Percentiles rank a stretch among this genome's conserved stretches.
Evolutionary conservation across 2,329 filamentous ascomycete genomes (phyloP).

Genomic region (Phialophora verrucosa): DNA sequence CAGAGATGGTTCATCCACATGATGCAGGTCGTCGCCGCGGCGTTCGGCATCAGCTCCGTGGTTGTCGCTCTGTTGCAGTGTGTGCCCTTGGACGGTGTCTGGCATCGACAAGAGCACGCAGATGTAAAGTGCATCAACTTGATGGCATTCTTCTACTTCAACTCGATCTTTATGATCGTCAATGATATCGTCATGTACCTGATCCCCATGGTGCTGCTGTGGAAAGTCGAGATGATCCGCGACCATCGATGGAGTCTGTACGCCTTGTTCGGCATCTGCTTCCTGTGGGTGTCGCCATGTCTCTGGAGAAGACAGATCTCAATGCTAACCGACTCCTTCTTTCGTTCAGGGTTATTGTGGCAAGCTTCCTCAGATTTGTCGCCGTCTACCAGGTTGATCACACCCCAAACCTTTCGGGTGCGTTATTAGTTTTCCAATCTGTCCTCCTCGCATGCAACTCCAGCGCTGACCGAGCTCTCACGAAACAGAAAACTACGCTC

Average conservation of each 20-base stretch:
- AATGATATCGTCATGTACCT: slow-evolving; percentile 34
- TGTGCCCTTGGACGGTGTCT: slow-evolving; percentile 25
- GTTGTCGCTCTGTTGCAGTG: slow-evolving; percentile 31
- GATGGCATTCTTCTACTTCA: slow-evolving; percentile 32
- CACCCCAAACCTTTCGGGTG: slow-evolving; percentile 28
- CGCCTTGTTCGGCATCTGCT: slow-evolving; percentile 29
- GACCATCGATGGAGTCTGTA: slow-evolving; percentile 31
- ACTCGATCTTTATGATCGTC: slow-evolving; percentile 33
- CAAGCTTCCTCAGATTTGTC: slow-evolving; percentile 32
- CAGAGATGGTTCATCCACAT: slow-evolving; percentile 33
- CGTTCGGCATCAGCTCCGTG: slow-evolving; percentile 33
- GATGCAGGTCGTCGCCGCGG: slow-evolving; percentile 29
- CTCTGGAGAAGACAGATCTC: neutral
- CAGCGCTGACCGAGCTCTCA: neutral
- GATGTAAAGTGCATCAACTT: slow-evolving; percentile 29
- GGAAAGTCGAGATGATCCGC: slow-evolving; percentile 32
- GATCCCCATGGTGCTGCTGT: slow-evolving; percentile 30
- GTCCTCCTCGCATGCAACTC: neutral
- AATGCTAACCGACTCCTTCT: slow-evolving; percentile 3
- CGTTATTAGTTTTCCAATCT: neutral
- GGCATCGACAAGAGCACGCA: slow-evolving; percentile 6
- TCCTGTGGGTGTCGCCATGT: slow-evolving; percentile 24
- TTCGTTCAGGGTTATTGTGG: slow-evolving; percentile 28
- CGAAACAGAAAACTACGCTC: slow-evolving; percentile 33
- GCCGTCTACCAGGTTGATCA: slow-evolving; percentile 26